Evolutionary conservation across 2,329 filamentous ascomycete genomes (phyloP).

Genomic region (Bipolaris sorokiniana): DNA sequence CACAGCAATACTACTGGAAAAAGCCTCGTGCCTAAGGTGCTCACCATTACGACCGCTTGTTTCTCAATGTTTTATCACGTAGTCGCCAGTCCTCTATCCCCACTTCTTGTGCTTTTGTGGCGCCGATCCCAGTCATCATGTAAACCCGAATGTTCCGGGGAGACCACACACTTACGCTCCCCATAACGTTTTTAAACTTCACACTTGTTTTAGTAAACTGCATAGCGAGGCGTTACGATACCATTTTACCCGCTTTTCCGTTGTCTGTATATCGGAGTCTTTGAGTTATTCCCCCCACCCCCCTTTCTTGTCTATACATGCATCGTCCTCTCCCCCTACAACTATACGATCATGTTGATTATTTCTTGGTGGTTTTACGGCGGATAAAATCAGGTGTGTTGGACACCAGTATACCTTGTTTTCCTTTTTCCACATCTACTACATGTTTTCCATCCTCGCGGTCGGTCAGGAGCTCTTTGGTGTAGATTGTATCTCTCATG

Average conservation of each 20-base stretch:
- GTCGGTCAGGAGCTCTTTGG: neutral
- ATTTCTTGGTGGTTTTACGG: neutral
- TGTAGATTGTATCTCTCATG: neutral
- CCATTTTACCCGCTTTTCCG: conserved; percentile 28
- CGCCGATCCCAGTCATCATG: neutral
- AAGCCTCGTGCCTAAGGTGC: conserved; percentile 56
- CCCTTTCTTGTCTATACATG: neutral
- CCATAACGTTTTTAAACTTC: conserved; percentile 1
- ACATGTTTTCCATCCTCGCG: neutral
- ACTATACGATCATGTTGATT: neutral
- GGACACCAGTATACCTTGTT: neutral
- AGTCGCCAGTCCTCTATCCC: neutral
- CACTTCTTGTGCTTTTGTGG: neutral
- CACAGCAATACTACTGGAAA: conserved; percentile 75
- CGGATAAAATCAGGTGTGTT: neutral
- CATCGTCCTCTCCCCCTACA: neutral
- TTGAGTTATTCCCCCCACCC: conserved; percentile 13
- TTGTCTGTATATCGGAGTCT: conserved; percentile 15
- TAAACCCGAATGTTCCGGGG: too few species aligned
- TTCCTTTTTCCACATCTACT: neutral
- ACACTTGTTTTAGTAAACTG: conserved; percentile 24
- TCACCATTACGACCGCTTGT: neutral
- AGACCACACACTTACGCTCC: neutral
- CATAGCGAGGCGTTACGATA: conserved; percentile 51
- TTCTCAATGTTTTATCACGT: neutral